Percentiles rank a stretch among this genome's conserved stretches.
Evolutionary conservation across 129 eudicot genomes (phyloP).

Genomic region (Deinandra increscens): DNA sequence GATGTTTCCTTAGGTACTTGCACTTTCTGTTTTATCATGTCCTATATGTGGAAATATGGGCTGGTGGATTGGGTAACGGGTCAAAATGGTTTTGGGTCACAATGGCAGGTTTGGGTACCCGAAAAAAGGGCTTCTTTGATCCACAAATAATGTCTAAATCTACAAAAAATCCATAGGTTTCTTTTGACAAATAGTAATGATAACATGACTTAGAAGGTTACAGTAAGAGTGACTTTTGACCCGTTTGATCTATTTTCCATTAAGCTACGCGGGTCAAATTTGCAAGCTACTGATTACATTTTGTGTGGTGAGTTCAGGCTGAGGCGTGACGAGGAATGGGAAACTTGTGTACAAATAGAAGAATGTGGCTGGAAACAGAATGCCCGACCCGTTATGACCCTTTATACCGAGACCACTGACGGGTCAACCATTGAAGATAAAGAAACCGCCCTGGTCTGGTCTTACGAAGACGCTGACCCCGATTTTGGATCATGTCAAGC

Average conservation of each 20-base stretch:
- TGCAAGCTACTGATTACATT: not conserved
- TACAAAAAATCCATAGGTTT: too few relatives aligned
- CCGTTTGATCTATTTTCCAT: too few relatives aligned
- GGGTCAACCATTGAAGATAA: slow-evolving; percentile 78
- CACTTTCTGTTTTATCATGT: not conserved
- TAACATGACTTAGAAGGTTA: too few relatives aligned
- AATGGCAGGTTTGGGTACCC: not conserved
- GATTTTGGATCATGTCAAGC: slow-evolving; percentile 94
- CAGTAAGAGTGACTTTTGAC: too few relatives aligned
- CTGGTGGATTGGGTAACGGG: not conserved
- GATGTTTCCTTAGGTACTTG: slow-evolving; percentile 64
- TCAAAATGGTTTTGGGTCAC: not conserved
- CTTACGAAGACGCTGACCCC: slow-evolving; percentile 85
- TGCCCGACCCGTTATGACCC: slow-evolving; percentile 78
- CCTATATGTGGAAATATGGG: not conserved
- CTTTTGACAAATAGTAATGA: too few relatives aligned
- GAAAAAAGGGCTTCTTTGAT: not conserved
- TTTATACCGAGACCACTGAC: slow-evolving; percentile 82
- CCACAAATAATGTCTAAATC: too few relatives aligned
- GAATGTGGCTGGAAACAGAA: slow-evolving; percentile 86
- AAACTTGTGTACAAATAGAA: slow-evolving; percentile 58
- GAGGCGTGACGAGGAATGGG: slow-evolving; percentile 68
- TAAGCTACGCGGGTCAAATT: not conserved
- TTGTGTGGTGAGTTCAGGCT: slow-evolving; percentile 34
- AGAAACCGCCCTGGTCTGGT: slow-evolving; percentile 77